phyloP scores from a whole-genome alignment of 306 rosid species.

The cucumber (Cucumis sativus) region DNA sequence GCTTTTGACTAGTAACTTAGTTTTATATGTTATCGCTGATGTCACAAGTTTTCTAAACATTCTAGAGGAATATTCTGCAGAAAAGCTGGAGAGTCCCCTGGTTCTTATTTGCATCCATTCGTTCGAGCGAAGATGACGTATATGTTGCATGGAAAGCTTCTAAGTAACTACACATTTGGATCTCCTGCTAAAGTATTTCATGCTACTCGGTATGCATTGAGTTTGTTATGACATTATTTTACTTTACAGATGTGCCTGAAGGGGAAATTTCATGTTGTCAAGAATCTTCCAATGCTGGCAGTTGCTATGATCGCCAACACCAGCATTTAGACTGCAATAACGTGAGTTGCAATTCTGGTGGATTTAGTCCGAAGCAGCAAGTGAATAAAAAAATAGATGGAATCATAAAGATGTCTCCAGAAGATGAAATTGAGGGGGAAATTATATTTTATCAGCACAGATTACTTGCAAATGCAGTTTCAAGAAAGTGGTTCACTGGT shows the following conservation, averaged over 20 bases:
- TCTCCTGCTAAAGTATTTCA: conserved; percentile 16
- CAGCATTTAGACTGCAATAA: conserved; percentile 26
- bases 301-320: conserved; percentile 35
- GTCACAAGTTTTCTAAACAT: conserved; percentile 4
- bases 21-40: neutral
- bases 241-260: conserved; percentile 33
- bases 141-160: conserved; percentile 28
- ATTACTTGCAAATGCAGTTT: conserved; percentile 47
- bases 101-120: conserved; percentile 48
- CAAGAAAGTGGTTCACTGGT: conserved; percentile 58
- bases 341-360: conserved; percentile 23
- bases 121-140: conserved; percentile 31
- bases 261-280: conserved; percentile 29
- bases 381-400: conserved; percentile 28
- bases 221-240: conserved; percentile 19
- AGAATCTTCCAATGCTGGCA: conserved; percentile 28
- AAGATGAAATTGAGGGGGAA: conserved; percentile 89
- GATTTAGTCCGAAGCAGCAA: conserved; percentile 31
- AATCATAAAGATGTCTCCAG: conserved; percentile 38
- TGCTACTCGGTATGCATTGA: conserved; percentile 12
- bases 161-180: conserved; percentile 25
- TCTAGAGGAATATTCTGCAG: conserved; percentile 27
- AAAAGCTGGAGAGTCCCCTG: conserved; percentile 26
- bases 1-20: conserved; percentile 10
- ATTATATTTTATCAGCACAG: conserved; percentile 63